Conservation (phyloP, 306 rosid genomes). For the Medicago lupulina region DNA sequence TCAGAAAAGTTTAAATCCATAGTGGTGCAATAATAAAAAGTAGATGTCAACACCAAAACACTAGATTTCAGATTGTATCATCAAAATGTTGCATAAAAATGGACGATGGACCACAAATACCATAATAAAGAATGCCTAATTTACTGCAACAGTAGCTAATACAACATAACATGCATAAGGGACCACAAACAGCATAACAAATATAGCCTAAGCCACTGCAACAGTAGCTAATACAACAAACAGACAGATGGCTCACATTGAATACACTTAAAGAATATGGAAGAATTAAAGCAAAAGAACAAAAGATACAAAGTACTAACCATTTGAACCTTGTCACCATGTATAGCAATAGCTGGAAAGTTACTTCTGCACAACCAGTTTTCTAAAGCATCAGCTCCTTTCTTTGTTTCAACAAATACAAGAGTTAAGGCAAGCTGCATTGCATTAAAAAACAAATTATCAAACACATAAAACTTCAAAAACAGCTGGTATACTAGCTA, state of each 20-base stretch:
- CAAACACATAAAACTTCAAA: not conserved
- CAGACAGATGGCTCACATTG: not conserved
- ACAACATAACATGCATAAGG: not conserved
- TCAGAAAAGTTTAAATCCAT: not conserved
- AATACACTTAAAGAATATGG: not conserved
- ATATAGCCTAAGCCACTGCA: not conserved
- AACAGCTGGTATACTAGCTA: not conserved
- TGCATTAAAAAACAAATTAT: not conserved
- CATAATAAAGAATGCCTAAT: not conserved
- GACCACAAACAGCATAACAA: not conserved
- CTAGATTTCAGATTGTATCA: not conserved
- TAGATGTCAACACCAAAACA: not conserved
- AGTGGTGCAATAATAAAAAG: not conserved
- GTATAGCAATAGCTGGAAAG: slow-evolving; percentile 91
- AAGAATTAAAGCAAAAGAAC: not conserved
- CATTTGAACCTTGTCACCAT: slow-evolving; percentile 93
- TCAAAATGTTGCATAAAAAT: not conserved
- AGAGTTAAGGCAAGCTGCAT: slow-evolving; percentile 81
- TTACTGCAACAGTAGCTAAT: not conserved
- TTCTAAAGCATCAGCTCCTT: slow-evolving; percentile 91
- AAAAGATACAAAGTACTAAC: slow-evolving; percentile 47
- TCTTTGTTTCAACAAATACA: slow-evolving; percentile 96
- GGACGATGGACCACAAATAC: not conserved
- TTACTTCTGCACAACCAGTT: slow-evolving; percentile 67
- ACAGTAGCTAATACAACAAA: not conserved